These are phyloP conservation scores for Ganoderma lingzhi DNA, from an alignment of 1,284 basidiomycete species.

Conservation along the genomic window DNA sequence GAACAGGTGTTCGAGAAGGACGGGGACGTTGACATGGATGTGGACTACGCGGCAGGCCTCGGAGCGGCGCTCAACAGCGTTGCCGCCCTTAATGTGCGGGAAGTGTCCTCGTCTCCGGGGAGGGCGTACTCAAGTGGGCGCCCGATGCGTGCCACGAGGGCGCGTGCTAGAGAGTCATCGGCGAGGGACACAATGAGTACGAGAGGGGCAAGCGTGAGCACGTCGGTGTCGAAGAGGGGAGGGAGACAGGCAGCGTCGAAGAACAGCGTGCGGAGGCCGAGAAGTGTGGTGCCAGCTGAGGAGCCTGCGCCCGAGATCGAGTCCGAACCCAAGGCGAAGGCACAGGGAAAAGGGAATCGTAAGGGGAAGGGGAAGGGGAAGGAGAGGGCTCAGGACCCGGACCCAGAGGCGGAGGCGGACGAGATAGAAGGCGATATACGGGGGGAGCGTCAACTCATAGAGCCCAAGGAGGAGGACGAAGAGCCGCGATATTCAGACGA, in stretches of 20 bases:
- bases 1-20: background rate
- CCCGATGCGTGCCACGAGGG: background rate
- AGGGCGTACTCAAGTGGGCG: background rate
- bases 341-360: background rate
- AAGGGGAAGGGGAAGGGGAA: background rate
- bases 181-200: background rate
- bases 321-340: background rate
- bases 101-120: constrained; percentile 5
- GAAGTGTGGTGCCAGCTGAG: background rate
- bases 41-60: constrained; percentile 23
- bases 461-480: background rate
- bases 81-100: constrained; percentile 5
- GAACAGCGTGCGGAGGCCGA: constrained; percentile 12
- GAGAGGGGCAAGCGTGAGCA: background rate
- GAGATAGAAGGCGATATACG: background rate
- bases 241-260: constrained; percentile 18
- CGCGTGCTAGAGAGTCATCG: background rate
- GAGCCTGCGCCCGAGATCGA: background rate
- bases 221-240: constrained; percentile 10
- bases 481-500: background rate
- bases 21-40: background rate
- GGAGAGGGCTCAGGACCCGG: background rate
- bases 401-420: background rate
- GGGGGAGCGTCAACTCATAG: background rate
- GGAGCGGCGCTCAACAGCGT: constrained; percentile 12